Evolutionary conservation across 495 filamentous ascomycete species (phyloP), one percentile per base, ranked within the genome.

Genomic region (Podospora comata): DNA sequence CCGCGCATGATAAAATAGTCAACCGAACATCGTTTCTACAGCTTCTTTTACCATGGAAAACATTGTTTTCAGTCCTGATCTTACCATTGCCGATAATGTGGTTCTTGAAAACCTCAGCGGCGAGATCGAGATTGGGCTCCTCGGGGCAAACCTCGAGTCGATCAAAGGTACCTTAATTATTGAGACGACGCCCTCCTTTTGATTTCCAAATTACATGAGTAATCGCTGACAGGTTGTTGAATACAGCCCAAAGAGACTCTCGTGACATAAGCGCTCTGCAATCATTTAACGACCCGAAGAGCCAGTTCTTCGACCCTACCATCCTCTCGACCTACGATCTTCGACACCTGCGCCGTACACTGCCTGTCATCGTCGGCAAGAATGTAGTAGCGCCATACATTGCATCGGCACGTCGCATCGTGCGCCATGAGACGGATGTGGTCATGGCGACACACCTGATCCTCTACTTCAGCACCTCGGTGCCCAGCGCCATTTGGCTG

Each of bases 391-490:
- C 4, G 4, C 54, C 54, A 6, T 80, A 79, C 72, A 64, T 73
- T 11, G n/a, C 65, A 7, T 73, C 69, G 68, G 79, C 76, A 3
- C 63, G 67, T 55, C 30, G 63, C 27, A 57, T 77, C n/a, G 74
- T 76, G 28, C 75, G 79, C n/a, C 61, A 68, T 20, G 66, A 71
- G 20, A 78, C 76, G 0, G 76, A 78, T 65, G 65, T 93, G 20
- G 86, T 94, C 28, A 90, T 94, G 81, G 71, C 93, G 28, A 91
- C 90, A 2, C 91, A 94, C 78, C 80, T 94, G 2, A 73, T 93
- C 13, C 78, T 92, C 9, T 93, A 93, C 77, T 83, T 89, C 68
- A 78, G 79, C 57, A 91, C 89, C 26, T 87, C 86, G 15, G 76
- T 93, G 1, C 89, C 90, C 5, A 89, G 85, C 67, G 91, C 89